Conservation (phyloP, 169 alveolate genomes). For the Toxoplasma gondii region DNA sequence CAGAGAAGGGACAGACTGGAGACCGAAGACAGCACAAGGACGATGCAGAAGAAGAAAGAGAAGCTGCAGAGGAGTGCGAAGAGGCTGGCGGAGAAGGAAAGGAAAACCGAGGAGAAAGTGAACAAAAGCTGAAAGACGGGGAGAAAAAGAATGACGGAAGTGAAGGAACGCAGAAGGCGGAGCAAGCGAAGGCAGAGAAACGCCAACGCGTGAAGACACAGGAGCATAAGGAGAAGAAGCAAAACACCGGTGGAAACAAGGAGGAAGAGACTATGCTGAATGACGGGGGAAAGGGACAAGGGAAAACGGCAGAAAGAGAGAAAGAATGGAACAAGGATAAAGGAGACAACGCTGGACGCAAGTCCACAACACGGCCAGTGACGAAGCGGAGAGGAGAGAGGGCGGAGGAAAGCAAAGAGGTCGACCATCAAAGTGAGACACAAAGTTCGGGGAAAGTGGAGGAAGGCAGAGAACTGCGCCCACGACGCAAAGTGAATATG, state of each 20-base stretch:
- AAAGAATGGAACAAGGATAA: not conserved
- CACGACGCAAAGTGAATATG: constrained; percentile 4
- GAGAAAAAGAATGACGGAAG: not conserved
- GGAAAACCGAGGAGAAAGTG: not conserved
- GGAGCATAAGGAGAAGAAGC: not conserved
- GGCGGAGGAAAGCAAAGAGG: not conserved
- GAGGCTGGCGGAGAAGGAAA: not conserved
- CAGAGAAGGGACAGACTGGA: not conserved
- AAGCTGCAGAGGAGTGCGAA: not conserved
- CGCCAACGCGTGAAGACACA: not conserved
- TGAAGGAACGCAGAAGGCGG: not conserved
- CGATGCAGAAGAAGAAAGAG: not conserved
- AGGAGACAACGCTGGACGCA: not conserved
- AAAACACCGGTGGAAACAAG: not conserved
- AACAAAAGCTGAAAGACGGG: not conserved
- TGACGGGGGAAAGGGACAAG: not conserved
- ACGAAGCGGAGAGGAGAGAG: not conserved
- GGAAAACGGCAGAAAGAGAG: not conserved
- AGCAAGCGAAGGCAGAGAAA: not conserved
- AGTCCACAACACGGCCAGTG: not conserved
- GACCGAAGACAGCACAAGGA: not conserved
- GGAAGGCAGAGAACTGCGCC: not conserved
- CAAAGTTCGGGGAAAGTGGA: not conserved
- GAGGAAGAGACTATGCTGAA: not conserved
- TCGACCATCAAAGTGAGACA: not conserved